Conservation (phyloP, 208 protist species). For the Zelonia costaricensis region DNA sequence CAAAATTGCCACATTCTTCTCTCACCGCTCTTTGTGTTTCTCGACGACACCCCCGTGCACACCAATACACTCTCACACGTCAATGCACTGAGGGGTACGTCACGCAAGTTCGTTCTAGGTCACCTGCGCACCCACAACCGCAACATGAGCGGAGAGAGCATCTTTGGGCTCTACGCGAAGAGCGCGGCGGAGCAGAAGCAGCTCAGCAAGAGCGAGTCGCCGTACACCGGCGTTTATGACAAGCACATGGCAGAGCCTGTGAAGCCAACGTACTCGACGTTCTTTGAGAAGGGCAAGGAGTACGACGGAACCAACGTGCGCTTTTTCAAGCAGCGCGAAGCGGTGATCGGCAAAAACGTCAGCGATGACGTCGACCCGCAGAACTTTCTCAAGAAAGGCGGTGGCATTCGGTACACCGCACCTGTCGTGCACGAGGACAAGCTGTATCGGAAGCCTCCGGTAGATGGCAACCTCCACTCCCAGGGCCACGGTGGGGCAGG, state of each 20-base stretch:
- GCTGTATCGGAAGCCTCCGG: conserved; percentile 55
- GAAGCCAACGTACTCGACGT: conserved; percentile 86
- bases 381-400: conserved; percentile 73
- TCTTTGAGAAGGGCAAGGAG: conserved; percentile 80
- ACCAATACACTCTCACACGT: too few relatives aligned
- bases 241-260: conserved; percentile 59
- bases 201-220: conserved; percentile 15
- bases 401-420: conserved; percentile 55
- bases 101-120: too few relatives aligned
- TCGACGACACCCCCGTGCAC: too few relatives aligned
- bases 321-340: conserved; percentile 84
- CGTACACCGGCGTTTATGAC: conserved; percentile 72
- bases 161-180: conserved; percentile 50
- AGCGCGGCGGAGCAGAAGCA: conserved; percentile 16
- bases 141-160: conserved; percentile 69
- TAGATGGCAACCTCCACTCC: conserved; percentile 27
- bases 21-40: too few relatives aligned
- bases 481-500: not conserved
- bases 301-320: conserved; percentile 79
- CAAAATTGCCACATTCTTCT: too few relatives aligned
- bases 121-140: too few relatives aligned
- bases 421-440: conserved; percentile 75
- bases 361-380: conserved; percentile 67
- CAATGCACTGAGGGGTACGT: too few relatives aligned
- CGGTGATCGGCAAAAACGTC: conserved; percentile 78